A percentile compares a stretch with the other conserved stretches of the same genome.
phyloP scores from a whole-genome alignment of 495 filamentous ascomycete genomes.

The Podospora appendiculata region DNA sequence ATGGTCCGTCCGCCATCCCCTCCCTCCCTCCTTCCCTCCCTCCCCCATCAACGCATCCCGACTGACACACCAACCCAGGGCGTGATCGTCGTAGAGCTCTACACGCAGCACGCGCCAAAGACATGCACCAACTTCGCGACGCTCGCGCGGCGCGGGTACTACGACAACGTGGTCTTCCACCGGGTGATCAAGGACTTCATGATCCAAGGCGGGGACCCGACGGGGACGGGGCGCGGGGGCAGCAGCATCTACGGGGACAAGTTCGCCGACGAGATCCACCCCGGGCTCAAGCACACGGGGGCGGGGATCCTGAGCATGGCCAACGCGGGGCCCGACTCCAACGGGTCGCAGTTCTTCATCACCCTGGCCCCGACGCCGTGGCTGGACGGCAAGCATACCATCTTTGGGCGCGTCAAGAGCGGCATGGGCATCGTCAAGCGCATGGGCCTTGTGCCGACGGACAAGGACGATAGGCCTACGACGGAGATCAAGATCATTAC shows the following conservation, averaged over 20 bases:
- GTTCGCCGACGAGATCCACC: conserved; percentile 84
- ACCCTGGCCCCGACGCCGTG: conserved; percentile 93
- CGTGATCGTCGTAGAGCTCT: conserved; percentile 80
- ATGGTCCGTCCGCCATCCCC: conserved; percentile 6
- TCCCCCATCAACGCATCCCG: too few species aligned
- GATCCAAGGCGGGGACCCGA: conserved; percentile 94
- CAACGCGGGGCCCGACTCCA: conserved; percentile 89
- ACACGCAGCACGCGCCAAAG: conserved; percentile 43
- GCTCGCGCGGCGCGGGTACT: conserved; percentile 76
- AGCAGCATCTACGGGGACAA: conserved; percentile 86
- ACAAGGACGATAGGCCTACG: conserved; percentile 65
- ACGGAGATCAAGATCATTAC: conserved; percentile 78
- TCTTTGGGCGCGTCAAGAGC: conserved; percentile 86
- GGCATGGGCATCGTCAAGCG: conserved; percentile 78
- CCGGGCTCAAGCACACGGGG: conserved; percentile 80
- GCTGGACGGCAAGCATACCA: conserved; percentile 96
- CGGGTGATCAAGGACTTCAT: conserved; percentile 95
- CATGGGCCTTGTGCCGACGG: conserved; percentile 88
- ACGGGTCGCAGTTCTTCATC: conserved; percentile 83
- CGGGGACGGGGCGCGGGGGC: conserved; percentile 89
- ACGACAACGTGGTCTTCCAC: conserved; percentile 79
- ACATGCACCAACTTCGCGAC: conserved; percentile 87
- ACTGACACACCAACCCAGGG: conserved; percentile 44
- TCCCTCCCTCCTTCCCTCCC: neutral
- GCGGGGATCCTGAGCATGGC: conserved; percentile 94